Percentiles rank a stretch among this genome's conserved stretches.
phyloP scores from a whole-genome alignment of 176 grass and related monocot species.

The Otatea glauca region DNA sequence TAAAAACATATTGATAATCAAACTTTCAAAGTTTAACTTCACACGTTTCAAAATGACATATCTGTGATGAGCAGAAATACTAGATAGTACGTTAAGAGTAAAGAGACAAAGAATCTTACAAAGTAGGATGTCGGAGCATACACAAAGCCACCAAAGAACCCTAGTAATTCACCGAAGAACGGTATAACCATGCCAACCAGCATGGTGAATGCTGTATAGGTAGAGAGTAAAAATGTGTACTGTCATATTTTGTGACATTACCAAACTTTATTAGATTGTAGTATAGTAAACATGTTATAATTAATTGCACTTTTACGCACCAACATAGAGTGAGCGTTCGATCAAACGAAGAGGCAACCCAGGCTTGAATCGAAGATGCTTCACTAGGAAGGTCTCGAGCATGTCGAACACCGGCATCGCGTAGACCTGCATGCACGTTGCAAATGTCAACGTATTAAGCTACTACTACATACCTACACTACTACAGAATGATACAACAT shows the following conservation, averaged over 20 bases:
- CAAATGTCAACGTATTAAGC: not conserved
- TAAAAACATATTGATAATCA: too few species aligned
- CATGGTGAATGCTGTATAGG: constrained; percentile 47
- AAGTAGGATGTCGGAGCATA: constrained; percentile 65
- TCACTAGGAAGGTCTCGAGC: constrained; percentile 63
- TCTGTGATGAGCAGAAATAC: too few species aligned
- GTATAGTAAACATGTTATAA: not conserved
- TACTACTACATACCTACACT: too few species aligned
- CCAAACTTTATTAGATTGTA: not conserved
- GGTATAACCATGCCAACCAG: constrained; percentile 46
- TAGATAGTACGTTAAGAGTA: not conserved
- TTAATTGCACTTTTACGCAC: not conserved
- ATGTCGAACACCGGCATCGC: constrained; percentile 75
- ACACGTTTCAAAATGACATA: too few species aligned
- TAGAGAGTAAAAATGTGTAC: not conserved
- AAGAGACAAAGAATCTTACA: constrained; percentile 35
- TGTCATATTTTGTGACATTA: not conserved
- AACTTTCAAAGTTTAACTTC: too few species aligned
- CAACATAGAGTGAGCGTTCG: constrained; percentile 49
- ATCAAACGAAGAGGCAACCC: constrained; percentile 49
- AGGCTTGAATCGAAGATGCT: constrained; percentile 55
- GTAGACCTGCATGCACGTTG: constrained; percentile 41
- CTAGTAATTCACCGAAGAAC: constrained; percentile 63
- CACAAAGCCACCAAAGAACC: constrained; percentile 62
- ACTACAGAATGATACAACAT: too few species aligned